These are phyloP conservation scores for Ophiostoma ulmi DNA, from an alignment of 2,329 filamentous ascomycete species.

Conservation along the genomic window DNA sequence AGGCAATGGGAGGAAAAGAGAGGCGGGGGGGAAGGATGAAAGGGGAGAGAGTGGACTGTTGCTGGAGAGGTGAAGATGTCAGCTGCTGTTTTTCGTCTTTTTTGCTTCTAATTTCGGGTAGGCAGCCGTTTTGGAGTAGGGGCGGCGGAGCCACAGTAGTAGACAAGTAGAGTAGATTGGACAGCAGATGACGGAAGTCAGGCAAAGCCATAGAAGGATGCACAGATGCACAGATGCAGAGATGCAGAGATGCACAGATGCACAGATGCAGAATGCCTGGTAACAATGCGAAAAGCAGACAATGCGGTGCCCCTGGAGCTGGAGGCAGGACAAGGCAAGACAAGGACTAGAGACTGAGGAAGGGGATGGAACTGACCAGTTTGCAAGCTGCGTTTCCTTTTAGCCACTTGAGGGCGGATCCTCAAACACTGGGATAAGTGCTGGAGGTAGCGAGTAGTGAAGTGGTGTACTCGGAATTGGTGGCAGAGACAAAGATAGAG, in stretches of 20 bases:
- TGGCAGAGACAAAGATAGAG: not conserved
- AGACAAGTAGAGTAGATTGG: not conserved
- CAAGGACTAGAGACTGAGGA: not conserved
- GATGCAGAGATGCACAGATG: not conserved
- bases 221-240: not conserved
- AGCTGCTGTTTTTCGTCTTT: constrained; percentile 14
- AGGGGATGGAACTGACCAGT: constrained; percentile 20
- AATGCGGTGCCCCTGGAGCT: not conserved
- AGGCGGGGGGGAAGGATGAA: not conserved
- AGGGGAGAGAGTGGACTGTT: constrained; percentile 15
- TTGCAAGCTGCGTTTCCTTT: constrained; percentile 14
- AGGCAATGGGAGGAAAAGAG: not conserved
- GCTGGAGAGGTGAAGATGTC: constrained; percentile 20
- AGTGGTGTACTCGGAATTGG: not conserved
- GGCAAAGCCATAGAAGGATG: not conserved
- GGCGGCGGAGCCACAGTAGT: constrained; percentile 15
- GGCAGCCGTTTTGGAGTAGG: constrained; percentile 22
- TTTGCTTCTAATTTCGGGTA: constrained; percentile 19
- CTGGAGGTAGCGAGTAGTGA: too few relatives aligned
- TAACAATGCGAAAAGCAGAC: constrained; percentile 17
- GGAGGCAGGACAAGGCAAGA: not conserved
- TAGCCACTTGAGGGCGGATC: constrained; percentile 18
- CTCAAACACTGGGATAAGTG: constrained; percentile 20
- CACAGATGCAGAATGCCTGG: constrained; percentile 3
- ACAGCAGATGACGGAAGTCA: not conserved